Conservation (phyloP, 805 yeast genomes). For the Candida ortonii region DNA sequence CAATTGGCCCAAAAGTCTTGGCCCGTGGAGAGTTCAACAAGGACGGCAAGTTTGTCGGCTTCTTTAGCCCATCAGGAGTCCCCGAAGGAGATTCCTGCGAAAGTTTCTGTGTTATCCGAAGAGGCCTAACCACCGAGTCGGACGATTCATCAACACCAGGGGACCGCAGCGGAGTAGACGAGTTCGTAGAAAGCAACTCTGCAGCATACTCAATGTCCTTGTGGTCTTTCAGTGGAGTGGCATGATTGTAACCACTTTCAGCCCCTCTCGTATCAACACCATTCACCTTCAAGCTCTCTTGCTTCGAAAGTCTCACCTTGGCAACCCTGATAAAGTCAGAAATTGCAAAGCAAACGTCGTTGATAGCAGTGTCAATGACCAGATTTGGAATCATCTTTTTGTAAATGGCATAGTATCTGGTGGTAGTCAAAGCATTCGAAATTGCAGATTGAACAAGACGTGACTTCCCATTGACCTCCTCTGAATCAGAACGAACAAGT, state of each 20-base stretch:
- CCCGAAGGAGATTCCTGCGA: conserved; percentile 25
- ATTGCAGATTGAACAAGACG: conserved; percentile 60
- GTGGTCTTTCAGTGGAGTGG: no score
- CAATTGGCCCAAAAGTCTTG: conserved; percentile 15
- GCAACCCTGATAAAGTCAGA: conserved; percentile 58
- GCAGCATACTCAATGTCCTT: no score
- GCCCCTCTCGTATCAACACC: no score
- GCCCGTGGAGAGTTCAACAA: conserved; percentile 9
- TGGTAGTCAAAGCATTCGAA: conserved; percentile 71
- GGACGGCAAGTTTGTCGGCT: conserved; percentile 9
- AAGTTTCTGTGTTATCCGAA: conserved; percentile 62
- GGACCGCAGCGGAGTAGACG: conserved; percentile 13
- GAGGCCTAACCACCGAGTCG: conserved; percentile 60
- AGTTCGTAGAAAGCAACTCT: no score
- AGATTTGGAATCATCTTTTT: conserved; percentile 63
- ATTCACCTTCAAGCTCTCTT: no score
- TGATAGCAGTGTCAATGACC: conserved; percentile 69
- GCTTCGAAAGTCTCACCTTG: no score
- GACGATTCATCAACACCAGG: conserved; percentile 17
- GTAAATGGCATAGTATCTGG: conserved; percentile 69
- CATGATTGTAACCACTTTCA: no score
- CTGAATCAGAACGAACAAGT: conserved; percentile 33
- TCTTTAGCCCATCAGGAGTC: conserved; percentile 11
- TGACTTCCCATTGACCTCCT: conserved; percentile 34
- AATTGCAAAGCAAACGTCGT: conserved; percentile 66